Evolutionary conservation across 148 eudicot species (phyloP).

Genomic region (Camellia lanceoleosa): DNA sequence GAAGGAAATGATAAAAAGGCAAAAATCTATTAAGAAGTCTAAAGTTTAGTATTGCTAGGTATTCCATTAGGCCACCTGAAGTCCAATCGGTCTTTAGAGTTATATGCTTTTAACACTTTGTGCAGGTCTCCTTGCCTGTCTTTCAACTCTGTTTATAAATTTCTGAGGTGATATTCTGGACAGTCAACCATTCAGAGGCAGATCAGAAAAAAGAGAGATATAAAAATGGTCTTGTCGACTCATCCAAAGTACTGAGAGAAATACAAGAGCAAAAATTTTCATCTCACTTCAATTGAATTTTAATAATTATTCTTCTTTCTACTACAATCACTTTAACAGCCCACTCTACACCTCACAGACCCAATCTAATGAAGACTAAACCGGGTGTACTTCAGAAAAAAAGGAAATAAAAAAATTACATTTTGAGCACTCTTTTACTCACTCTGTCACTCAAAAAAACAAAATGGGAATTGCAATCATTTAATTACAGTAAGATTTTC

Average conservation of each 20-base stretch:
- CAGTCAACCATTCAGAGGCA: not conserved
- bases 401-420: slow-evolving; percentile 20
- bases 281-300: not conserved
- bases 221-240: not conserved
- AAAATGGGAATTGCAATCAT: slow-evolving; percentile 19
- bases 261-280: not conserved
- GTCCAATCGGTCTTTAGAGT: not conserved
- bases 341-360: not conserved
- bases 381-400: not conserved
- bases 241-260: not conserved
- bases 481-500: slow-evolving; percentile 14
- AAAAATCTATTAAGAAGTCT: no score
- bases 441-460: slow-evolving; percentile 26
- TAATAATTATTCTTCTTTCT: slow-evolving; percentile 3
- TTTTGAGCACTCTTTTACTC: slow-evolving; percentile 23
- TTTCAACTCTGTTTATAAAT: not conserved
- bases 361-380: no score
- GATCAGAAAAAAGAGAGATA: not conserved
- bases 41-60: not conserved
- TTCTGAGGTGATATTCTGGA: not conserved
- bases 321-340: slow-evolving; percentile 12
- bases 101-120: not conserved
- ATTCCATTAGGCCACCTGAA: not conserved
- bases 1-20: no score
- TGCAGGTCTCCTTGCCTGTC: slow-evolving; percentile 1